These are phyloP conservation scores for Boechera stricta DNA, from an alignment of 345 rosid species.

Conservation along the genomic window DNA sequence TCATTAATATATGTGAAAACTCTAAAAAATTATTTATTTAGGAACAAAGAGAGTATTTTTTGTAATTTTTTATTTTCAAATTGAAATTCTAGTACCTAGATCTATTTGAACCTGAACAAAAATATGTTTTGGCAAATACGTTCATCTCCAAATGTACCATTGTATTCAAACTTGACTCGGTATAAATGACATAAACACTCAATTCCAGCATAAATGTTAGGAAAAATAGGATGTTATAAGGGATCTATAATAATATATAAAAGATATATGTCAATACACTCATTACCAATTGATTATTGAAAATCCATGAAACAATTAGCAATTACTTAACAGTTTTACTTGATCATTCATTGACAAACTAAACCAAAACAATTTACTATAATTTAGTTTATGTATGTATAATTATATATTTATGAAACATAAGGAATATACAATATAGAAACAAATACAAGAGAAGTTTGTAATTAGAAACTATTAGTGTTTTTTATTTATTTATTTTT, in stretches of 20 bases:
- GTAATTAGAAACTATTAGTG: slow-evolving; percentile 1
- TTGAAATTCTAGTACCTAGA: background rate
- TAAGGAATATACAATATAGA: background rate
- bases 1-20: no score
- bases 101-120: background rate
- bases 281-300: no score
- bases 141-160: background rate
- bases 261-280: no score
- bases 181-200: background rate
- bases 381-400: background rate
- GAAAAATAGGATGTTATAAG: no score
- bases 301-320: background rate
- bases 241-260: no score
- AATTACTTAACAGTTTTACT: background rate
- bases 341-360: background rate
- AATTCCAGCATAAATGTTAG: background rate
- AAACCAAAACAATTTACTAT: background rate
- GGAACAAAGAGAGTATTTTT: no score
- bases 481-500: background rate
- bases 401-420: background rate
- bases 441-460: background rate
- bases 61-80: background rate
- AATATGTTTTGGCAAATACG: background rate
- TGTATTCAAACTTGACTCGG: background rate
- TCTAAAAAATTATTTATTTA: no score